These are phyloP conservation scores for Peniophora sp. DNA, from an alignment of 1,284 basidiomycete species.

Conservation along the genomic window DNA sequence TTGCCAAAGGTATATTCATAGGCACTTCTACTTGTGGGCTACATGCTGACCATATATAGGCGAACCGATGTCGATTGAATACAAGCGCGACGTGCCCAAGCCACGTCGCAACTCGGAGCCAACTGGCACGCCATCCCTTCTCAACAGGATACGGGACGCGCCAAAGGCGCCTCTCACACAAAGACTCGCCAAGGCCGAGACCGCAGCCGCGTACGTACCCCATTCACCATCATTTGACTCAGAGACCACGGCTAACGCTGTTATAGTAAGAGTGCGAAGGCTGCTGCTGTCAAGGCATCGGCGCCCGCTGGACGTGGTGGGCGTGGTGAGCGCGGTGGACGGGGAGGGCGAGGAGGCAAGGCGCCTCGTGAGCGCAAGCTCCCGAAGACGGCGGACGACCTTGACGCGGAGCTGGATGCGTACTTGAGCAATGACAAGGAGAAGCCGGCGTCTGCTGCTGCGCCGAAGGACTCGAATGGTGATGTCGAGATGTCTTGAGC, in stretches of 20 bases:
- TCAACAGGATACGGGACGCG: constrained; percentile 48
- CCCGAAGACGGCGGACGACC: constrained; percentile 70
- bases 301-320: constrained; percentile 23
- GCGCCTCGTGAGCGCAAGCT: constrained; percentile 34
- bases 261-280: not conserved
- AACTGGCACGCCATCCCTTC: constrained; percentile 40
- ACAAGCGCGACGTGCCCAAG: constrained; percentile 39
- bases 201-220: constrained; percentile 18
- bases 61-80: constrained; percentile 75
- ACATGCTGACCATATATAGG: constrained; percentile 33
- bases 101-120: constrained; percentile 21
- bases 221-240: not conserved
- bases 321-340: constrained; percentile 6
- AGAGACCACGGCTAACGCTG: not conserved
- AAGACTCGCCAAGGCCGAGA: constrained; percentile 41
- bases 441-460: constrained; percentile 4
- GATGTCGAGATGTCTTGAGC: constrained; percentile 4
- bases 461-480: constrained; percentile 4
- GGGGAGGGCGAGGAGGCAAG: constrained; percentile 2
- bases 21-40: not conserved
- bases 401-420: constrained; percentile 87
- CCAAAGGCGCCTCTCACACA: constrained; percentile 49
- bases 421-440: constrained; percentile 72
- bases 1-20: constrained; percentile 70
- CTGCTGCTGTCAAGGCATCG: not conserved